These are phyloP conservation scores for Cucurbita argyrosperma DNA, from an alignment of 306 rosid species.

Conservation along the genomic window DNA sequence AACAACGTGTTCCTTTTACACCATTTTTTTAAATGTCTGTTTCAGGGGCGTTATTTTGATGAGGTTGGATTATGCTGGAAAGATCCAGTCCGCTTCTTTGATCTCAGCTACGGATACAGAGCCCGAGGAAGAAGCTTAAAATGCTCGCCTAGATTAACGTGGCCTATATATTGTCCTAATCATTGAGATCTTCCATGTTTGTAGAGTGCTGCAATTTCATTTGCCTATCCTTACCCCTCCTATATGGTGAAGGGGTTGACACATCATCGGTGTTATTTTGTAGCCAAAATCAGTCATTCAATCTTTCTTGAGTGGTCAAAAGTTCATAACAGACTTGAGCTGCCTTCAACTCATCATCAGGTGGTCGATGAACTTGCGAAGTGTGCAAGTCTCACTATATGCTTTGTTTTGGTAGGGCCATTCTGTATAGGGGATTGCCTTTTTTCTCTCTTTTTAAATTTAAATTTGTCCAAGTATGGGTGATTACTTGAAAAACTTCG, in stretches of 20 bases:
- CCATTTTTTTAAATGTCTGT: background rate
- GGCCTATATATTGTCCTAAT: background rate
- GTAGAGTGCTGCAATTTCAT: background rate
- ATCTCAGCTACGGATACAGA: slow-evolving; percentile 53
- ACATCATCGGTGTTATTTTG: background rate
- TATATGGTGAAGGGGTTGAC: background rate
- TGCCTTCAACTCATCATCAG: background rate
- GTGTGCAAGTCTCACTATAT: background rate
- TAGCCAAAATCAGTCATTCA: background rate
- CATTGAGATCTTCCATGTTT: background rate
- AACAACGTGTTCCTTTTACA: background rate
- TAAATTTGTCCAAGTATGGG: background rate
- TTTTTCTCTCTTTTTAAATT: background rate
- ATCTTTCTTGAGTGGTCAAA: no score
- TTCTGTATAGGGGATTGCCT: background rate
- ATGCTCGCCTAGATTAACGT: slow-evolving; percentile 19
- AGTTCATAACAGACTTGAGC: no score
- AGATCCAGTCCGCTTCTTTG: slow-evolving; percentile 87
- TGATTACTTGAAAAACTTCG: background rate
- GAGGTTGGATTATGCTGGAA: slow-evolving; percentile 83
- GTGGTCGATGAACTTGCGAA: background rate
- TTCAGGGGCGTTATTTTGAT: slow-evolving; percentile 88
- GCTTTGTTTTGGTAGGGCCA: background rate
- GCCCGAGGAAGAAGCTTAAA: slow-evolving; percentile 42
- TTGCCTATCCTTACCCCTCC: background rate